A percentile compares a stretch with the other conserved stretches of the same genome.
Evolutionary conservation across 2,329 filamentous ascomycete species (phyloP).

Genomic region (Clarireedia sp.): DNA sequence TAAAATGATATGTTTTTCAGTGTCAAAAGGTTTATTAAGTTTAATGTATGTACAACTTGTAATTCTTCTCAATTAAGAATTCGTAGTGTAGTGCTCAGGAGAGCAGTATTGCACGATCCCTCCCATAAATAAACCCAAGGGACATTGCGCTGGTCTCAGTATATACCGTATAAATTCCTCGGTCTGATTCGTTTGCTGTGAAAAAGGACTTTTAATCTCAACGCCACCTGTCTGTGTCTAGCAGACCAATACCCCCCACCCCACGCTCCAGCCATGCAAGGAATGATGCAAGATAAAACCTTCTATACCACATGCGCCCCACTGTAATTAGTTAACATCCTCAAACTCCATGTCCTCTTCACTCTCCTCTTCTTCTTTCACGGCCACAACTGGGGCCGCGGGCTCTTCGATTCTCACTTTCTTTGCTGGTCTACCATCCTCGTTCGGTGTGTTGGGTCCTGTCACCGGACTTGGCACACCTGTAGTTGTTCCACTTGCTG

Average conservation of each 20-base stretch:
- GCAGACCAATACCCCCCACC: not conserved
- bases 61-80: too few relatives aligned
- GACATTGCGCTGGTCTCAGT: not conserved
- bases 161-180: not conserved
- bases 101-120: too few relatives aligned
- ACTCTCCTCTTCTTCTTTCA: constrained; percentile 37
- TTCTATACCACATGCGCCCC: not conserved
- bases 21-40: too few relatives aligned
- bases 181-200: too few relatives aligned
- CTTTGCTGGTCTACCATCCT: constrained; percentile 47
- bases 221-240: constrained; percentile 2
- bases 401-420: constrained; percentile 51
- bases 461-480: constrained; percentile 28
- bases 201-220: not conserved
- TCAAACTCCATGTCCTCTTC: constrained; percentile 53
- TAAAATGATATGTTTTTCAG: too few relatives aligned
- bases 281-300: constrained; percentile 1
- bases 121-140: too few relatives aligned
- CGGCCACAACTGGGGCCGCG: constrained; percentile 21
- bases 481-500: constrained; percentile 27
- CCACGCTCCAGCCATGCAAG: not conserved
- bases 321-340: constrained; percentile 36
- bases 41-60: too few relatives aligned
- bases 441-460: constrained; percentile 29
- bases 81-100: too few relatives aligned